Evolutionary conservation across 495 filamentous ascomycete species (phyloP), one percentile per base, ranked within the genome.

Genomic region (Venustampulla echinocandica): DNA sequence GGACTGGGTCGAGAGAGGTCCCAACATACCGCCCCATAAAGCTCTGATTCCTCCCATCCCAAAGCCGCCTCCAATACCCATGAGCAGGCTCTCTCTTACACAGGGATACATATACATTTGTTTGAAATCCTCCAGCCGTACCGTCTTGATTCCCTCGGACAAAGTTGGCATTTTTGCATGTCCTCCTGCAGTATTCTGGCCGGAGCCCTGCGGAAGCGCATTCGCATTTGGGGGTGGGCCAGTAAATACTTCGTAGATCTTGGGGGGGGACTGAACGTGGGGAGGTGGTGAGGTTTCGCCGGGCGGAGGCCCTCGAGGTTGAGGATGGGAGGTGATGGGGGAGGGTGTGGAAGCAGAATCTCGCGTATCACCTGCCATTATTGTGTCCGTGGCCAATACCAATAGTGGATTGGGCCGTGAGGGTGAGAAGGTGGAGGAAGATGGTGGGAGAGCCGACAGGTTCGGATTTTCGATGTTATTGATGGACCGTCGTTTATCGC

Each of bases 21-120:
- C 38, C 5, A 24, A 62, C 69, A 45, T 73, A 92, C 88, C 82
- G 66, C 88, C 82, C 39, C 85, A 64, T 10, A 96, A 61, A 60
- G 75, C 82, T 33, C 83, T 73, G 32, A 86, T 48, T 28, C 77
- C 81, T 34, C 90, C 89, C 23, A 86, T 59, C 17, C 69, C 84
- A 49, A 87, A 82, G 9, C 86, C 90, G 4, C 74, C 72, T 1
- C 76, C 81, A 55, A 97, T 92, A 19, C 89, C 92, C 1, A 81
- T 79, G 57, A 97, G 65, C 46, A 95, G 65, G 13, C 85, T 79
- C 54, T 92, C 81, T 21, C 90, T 77, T 3, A 84, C 81, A 64
- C 92, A 96, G 15, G 90, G 92, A 50, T 77, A 71, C 58, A 83
- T 81, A 63, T 90, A 80, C 47, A 95, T 73, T 9, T 77, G 74